Evolutionary conservation across 352 stramenopile genomes (phyloP).

Genomic region (Peronosclerospora sorghi): DNA sequence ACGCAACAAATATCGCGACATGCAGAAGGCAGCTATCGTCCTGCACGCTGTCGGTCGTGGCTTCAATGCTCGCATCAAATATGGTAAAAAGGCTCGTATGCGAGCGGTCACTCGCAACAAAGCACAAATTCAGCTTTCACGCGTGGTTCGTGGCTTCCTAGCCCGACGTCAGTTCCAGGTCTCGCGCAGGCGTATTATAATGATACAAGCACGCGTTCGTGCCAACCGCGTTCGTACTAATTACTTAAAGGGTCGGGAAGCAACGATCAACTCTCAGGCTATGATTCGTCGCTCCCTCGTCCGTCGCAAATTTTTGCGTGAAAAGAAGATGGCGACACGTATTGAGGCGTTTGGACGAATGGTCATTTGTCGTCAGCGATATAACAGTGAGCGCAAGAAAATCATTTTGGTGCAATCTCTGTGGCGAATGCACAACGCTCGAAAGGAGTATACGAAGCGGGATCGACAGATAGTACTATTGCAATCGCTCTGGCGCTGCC

Average conservation of each 20-base stretch:
- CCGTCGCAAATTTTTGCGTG: constrained; percentile 62
- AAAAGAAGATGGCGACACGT: constrained; percentile 83
- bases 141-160: constrained; percentile 63
- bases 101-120: constrained; percentile 64
- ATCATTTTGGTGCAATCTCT: constrained; percentile 75
- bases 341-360: constrained; percentile 78
- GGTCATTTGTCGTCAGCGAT: constrained; percentile 63
- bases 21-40: constrained; percentile 62
- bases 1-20: constrained; percentile 48
- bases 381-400: constrained; percentile 42
- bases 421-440: constrained; percentile 62
- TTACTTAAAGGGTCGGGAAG: constrained; percentile 78
- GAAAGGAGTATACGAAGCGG: constrained; percentile 38
- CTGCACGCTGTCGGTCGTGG: constrained; percentile 70
- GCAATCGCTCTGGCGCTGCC: constrained; percentile 73
- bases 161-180: constrained; percentile 43
- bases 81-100: constrained; percentile 75
- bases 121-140: constrained; percentile 65
- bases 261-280: constrained; percentile 80
- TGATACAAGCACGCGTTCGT: constrained; percentile 80
- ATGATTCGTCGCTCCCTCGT: constrained; percentile 80
- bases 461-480: constrained; percentile 48
- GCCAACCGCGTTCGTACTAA: constrained; percentile 80
- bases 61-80: constrained; percentile 75
- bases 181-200: constrained; percentile 54